phyloP scores from a whole-genome alignment of 2,329 filamentous ascomycete species.

The Drechslera avenae region DNA sequence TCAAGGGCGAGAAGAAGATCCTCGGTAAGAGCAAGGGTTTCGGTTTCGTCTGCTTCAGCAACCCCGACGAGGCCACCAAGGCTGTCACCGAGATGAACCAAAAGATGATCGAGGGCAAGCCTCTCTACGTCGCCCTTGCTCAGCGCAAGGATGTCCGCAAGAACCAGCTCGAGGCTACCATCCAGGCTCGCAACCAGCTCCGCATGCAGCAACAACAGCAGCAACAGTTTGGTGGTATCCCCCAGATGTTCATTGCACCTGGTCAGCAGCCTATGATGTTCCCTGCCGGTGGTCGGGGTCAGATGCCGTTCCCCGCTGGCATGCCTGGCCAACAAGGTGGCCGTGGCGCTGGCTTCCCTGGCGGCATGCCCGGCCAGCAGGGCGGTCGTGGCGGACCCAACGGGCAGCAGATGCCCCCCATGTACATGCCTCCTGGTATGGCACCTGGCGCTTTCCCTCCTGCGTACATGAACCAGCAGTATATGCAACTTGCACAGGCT shows the following conservation, averaged over 20 bases:
- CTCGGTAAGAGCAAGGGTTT: conserved; percentile 99
- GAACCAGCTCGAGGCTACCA: conserved; percentile 97
- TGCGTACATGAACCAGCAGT: conserved; percentile 76
- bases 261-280: conserved; percentile 73
- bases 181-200: conserved; percentile 98
- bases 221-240: conserved; percentile 57
- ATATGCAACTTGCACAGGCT: conserved; percentile 79
- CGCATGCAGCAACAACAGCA: conserved; percentile 95
- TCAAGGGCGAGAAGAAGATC: conserved; percentile 65
- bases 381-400: conserved; percentile 81
- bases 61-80: conserved; percentile 98
- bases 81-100: conserved; percentile 99
- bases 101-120: conserved; percentile 97
- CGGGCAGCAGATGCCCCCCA: conserved; percentile 80
- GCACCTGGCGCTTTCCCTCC: conserved; percentile 72
- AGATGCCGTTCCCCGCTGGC: conserved; percentile 64
- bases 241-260: conserved; percentile 89
- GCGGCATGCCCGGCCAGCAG: conserved; percentile 79
- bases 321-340: conserved; percentile 76
- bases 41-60: conserved; percentile 99
- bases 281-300: conserved; percentile 62
- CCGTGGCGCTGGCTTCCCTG: conserved; percentile 84
- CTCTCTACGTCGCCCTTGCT: conserved; percentile 94
- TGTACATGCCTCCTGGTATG: conserved; percentile 75
- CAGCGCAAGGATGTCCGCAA: conserved; percentile 99